Percentiles rank a stretch among this genome's conserved stretches.
Evolutionary conservation across 2,329 filamentous ascomycete genomes (phyloP).

Genomic region (Albophoma yamanashiensis): DNA sequence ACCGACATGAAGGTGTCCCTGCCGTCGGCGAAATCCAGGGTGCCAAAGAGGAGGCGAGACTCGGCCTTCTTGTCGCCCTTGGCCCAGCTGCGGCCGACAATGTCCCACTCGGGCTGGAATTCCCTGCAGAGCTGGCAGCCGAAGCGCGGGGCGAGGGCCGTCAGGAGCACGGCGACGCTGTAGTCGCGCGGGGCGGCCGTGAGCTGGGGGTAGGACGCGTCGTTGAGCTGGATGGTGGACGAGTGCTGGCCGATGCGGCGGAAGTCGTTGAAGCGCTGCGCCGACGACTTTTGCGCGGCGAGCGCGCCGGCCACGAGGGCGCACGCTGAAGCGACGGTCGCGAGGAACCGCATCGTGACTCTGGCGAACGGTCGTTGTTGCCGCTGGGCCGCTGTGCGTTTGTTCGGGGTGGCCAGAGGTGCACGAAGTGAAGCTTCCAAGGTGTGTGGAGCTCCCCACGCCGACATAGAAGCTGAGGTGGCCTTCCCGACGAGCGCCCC

Average conservation of each 20-base stretch:
- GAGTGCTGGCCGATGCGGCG: conserved; percentile 55
- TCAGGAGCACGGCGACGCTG: conserved; percentile 70
- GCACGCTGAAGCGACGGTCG: conserved; percentile 50
- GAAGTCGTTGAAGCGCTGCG: conserved; percentile 61
- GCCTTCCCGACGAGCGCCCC: conserved; percentile 10
- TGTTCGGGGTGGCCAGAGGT: neutral
- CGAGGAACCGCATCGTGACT: conserved; percentile 57
- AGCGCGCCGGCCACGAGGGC: conserved; percentile 50
- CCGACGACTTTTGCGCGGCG: conserved; percentile 52
- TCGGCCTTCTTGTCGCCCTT: conserved; percentile 70
- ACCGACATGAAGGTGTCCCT: conserved; percentile 81
- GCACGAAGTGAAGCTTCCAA: neutral
- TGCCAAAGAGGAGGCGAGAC: conserved; percentile 66
- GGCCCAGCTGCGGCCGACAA: conserved; percentile 77
- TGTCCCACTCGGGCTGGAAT: conserved; percentile 89
- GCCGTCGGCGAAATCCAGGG: conserved; percentile 80
- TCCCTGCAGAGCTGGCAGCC: conserved; percentile 80
- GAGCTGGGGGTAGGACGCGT: conserved; percentile 63
- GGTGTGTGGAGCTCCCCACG: neutral
- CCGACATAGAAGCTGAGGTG: conserved; percentile 21
- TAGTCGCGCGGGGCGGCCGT: conserved; percentile 76
- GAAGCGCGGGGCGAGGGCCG: conserved; percentile 73
- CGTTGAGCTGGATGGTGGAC: conserved; percentile 66
- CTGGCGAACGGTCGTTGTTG: conserved; percentile 1
- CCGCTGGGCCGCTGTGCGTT: conserved; percentile 3